A percentile compares a stretch with the other conserved stretches of the same genome.
phyloP scores from a whole-genome alignment of 306 rosid species.

The Trifolium dubium region DNA sequence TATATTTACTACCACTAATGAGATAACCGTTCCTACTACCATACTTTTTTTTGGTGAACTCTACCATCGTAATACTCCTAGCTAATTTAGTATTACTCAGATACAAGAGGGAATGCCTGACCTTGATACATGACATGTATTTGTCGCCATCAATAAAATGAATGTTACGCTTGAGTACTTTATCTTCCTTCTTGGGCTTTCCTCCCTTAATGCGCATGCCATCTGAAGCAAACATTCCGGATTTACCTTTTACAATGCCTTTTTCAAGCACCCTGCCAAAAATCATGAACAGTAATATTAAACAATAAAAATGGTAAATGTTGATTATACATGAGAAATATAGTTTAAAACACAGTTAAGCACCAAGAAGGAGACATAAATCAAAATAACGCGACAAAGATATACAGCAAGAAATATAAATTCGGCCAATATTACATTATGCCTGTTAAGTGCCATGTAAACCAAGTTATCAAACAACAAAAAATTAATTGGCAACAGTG shows the following conservation, averaged over 20 bases:
- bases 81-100: constrained; percentile 14
- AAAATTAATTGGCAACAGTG: background rate
- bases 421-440: background rate
- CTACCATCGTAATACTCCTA: constrained; percentile 24
- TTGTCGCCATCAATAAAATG: constrained; percentile 68
- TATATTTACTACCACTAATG: constrained; percentile 32
- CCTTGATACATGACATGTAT: constrained; percentile 98
- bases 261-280: constrained; percentile 60
- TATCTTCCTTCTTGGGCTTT: constrained; percentile 63
- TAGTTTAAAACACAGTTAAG: constrained; percentile 6
- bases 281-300: constrained; percentile 27
- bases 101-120: constrained; percentile 45
- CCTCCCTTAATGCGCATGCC: constrained; percentile 50
- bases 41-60: background rate
- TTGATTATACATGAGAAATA: constrained; percentile 6
- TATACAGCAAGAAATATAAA: constrained; percentile 5
- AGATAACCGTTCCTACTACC: constrained; percentile 29
- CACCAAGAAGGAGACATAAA: constrained; percentile 30
- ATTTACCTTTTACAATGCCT: constrained; percentile 55
- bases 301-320: constrained; percentile 12
- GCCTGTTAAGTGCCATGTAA: background rate
- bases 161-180: constrained; percentile 51
- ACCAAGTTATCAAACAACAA: constrained; percentile 27
- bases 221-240: constrained; percentile 54
- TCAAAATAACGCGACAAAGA: background rate